Conservation (phyloP, 345 rosid species). For the Linum usitatissimum region DNA sequence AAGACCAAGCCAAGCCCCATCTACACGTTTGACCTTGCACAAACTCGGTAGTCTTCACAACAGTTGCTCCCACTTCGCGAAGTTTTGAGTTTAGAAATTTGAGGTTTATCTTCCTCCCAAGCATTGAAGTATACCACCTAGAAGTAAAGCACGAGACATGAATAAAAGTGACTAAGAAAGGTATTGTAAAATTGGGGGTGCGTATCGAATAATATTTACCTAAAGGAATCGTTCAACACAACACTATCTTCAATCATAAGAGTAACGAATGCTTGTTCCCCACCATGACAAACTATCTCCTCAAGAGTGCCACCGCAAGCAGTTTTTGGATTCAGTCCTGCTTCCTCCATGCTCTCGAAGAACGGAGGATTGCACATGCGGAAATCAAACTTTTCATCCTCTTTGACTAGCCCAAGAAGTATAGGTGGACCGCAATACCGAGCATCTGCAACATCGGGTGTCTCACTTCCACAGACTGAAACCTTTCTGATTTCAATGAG, state of each 20-base stretch:
- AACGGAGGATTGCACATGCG: slow-evolving; percentile 99
- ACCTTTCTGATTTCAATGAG: slow-evolving; percentile 66
- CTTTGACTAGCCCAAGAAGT: slow-evolving; percentile 54
- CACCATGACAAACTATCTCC: slow-evolving; percentile 91
- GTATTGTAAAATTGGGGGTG: not conserved
- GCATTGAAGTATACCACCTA: slow-evolving; percentile 93
- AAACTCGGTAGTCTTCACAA: slow-evolving; percentile 84
- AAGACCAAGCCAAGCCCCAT: slow-evolving; percentile 97
- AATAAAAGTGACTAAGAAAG: not conserved
- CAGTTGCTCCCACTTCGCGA: slow-evolving; percentile 51
- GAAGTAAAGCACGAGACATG: not conserved
- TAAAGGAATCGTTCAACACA: slow-evolving; percentile 44
- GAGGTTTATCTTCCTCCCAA: slow-evolving; percentile 79
- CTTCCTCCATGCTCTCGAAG: slow-evolving; percentile 66
- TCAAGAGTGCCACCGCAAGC: slow-evolving; percentile 77
- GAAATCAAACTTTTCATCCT: slow-evolving; percentile 73
- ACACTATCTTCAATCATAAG: slow-evolving; percentile 73
- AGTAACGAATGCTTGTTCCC: slow-evolving; percentile 67
- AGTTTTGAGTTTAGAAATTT: slow-evolving; percentile 62
- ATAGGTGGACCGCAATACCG: slow-evolving; percentile 38
- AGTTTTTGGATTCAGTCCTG: slow-evolving; percentile 87
- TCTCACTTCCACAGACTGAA: too few species aligned
- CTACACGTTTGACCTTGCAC: slow-evolving; percentile 82
- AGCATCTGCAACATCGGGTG: slow-evolving; percentile 13
- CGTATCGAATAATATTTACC: slow-evolving; percentile 25